Percentiles rank a stretch among this genome's conserved stretches.
Evolutionary conservation across 2,329 filamentous ascomycete species (phyloP).

Genomic region (Curvularia spicifera): DNA sequence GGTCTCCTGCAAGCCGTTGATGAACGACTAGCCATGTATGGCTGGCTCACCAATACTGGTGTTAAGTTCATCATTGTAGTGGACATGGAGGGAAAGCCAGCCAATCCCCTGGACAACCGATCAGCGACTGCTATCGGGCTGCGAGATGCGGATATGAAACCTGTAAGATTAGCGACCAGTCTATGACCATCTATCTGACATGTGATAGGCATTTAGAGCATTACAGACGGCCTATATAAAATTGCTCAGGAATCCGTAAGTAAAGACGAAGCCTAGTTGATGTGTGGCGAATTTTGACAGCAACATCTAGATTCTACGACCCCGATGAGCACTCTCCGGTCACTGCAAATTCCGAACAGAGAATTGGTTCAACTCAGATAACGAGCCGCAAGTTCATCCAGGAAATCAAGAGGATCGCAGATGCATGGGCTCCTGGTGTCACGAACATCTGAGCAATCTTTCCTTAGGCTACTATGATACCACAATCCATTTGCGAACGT

Average conservation of each 20-base stretch:
- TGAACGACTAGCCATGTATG: conserved; percentile 91
- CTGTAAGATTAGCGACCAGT: conserved; percentile 58
- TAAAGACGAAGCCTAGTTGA: not conserved
- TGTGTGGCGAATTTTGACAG: conserved; percentile 48
- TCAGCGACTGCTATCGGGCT: conserved; percentile 66
- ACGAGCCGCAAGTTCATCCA: conserved; percentile 79
- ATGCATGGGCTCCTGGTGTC: conserved; percentile 79
- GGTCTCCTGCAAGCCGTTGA: conserved; percentile 92
- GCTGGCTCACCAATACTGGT: conserved; percentile 95
- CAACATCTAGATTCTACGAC: conserved; percentile 83
- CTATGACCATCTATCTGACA: conserved; percentile 12
- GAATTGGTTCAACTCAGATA: conserved; percentile 68
- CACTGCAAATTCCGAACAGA: conserved; percentile 53
- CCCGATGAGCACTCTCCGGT: conserved; percentile 81
- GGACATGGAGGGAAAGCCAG: conserved; percentile 79
- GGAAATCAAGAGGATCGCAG: conserved; percentile 85
- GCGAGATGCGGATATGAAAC: conserved; percentile 84
- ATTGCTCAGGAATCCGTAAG: conserved; percentile 76
- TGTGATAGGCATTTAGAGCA: conserved; percentile 75
- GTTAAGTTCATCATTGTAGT: conserved; percentile 89
- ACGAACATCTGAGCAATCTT: conserved; percentile 58
- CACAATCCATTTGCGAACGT: conserved; percentile 39
- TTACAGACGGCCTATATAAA: conserved; percentile 92
- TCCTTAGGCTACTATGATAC: conserved; percentile 22
- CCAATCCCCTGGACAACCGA: conserved; percentile 44